Base-by-base conservation (phyloP, 257 asterid genomes). In the Capsicum pubescens region DNA sequence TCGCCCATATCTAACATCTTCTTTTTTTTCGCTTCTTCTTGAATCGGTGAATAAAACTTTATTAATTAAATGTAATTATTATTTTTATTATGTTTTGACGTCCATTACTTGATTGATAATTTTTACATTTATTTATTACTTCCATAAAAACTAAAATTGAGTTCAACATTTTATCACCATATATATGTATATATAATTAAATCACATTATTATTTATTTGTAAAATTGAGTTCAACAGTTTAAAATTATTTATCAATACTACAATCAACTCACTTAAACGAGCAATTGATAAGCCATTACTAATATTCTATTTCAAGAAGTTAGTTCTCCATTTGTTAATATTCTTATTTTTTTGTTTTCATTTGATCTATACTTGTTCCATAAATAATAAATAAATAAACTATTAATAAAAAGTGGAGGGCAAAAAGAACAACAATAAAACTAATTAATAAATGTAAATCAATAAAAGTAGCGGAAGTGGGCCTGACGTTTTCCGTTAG, bases 401-500 rank as follows among this genome's bases (percentile, higher is more conserved):
- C 13, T 10, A 69, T 39, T 69, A 67, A 12, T 15, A 26, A 61
- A 57, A 26, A 26, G 32, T 26, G 32, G 32, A 26, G 32, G 32
- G 32, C 32, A 26, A 26, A 26, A 26, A 26, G 32, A 26, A 26
- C 32, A 26, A 26, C 32, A 26, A 26, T 26, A 26, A 26, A 26
- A 26, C 32, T 10, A 11, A 50, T 50, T 8, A 52, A 26, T 36
- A 85, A 48, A 52, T 82, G 69, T 26, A 83, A 89, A 26, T 26
- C 1, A 26, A 26, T 26, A 26, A 26, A 26, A 79, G 58, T 83
- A 77, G 82, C 67, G 66, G 6, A 7, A 55, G 11, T 32, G 88
- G 89, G 91, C 90, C 91, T 39, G 83, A 89, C 91, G 83, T 88
- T 88, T 89, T 86, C 93, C 95, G 95, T 92, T 89, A 87, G 86